phyloP scores from a whole-genome alignment of 2,329 filamentous ascomycete genomes.

The Aphanocladium album region DNA sequence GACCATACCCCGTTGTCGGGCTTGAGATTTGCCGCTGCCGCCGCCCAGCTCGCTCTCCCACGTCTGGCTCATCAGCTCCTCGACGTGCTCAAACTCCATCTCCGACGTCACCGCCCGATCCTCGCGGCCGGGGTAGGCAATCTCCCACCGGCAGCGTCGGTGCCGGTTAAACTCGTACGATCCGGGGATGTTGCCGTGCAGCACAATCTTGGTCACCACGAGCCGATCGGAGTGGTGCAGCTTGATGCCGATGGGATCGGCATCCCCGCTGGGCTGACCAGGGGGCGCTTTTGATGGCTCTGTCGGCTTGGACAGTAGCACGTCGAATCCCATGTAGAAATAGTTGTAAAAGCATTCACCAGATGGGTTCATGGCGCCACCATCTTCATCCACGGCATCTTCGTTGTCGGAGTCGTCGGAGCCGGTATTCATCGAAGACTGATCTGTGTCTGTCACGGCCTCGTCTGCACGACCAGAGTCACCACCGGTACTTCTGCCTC shows the following conservation, averaged over 20 bases:
- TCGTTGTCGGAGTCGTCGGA: constrained; percentile 63
- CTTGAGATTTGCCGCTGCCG: constrained; percentile 39
- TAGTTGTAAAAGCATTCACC: constrained; percentile 95
- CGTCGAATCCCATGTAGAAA: constrained; percentile 90
- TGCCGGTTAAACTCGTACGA: constrained; percentile 97
- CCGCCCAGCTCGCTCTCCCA: constrained; percentile 65
- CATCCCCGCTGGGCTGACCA: constrained; percentile 21
- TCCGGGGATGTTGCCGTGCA: constrained; percentile 92
- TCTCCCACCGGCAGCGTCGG: constrained; percentile 80
- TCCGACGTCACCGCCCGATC: constrained; percentile 62
- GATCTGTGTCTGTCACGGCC: constrained; percentile 62
- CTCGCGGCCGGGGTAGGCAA: constrained; percentile 51
- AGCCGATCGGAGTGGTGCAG: constrained; percentile 55
- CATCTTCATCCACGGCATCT: constrained; percentile 53
- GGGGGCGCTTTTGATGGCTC: constrained; percentile 60
- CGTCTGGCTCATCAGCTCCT: constrained; percentile 59
- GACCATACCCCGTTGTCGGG: constrained; percentile 70
- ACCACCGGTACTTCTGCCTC: constrained; percentile 38
- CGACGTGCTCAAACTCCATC: constrained; percentile 69
- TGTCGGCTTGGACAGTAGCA: constrained; percentile 77
- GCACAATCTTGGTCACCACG: constrained; percentile 83
- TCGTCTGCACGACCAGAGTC: constrained; percentile 49
- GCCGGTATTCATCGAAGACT: constrained; percentile 66
- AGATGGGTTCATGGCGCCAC: constrained; percentile 46
- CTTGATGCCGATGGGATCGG: constrained; percentile 29